Base-by-base conservation (phyloP, 768 basidiomycete species). In the Boletales sp. region DNA sequence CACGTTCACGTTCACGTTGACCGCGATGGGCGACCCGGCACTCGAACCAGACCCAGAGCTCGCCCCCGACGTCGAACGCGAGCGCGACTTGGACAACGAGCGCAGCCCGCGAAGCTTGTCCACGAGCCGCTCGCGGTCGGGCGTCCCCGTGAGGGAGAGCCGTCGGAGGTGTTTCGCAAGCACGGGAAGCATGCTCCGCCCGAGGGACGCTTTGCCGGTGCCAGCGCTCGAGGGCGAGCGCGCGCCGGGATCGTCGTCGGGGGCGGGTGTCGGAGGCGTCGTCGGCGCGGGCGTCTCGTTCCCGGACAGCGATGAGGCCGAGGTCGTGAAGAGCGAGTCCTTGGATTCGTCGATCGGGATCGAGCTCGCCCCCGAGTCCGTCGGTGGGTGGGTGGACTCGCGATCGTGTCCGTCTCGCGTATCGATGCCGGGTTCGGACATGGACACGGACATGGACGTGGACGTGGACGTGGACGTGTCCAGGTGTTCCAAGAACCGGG, bases 121-220 rank as follows among this genome's bases (percentile, higher is more conserved):
- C 31, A 66, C 34, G 11, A 66, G 41, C 2, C 53, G 49, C 19
- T 56, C 64, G n/a, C 61, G 63, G 18, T 60, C 59, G 10, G 63
- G 57, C 13, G 37, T 8, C 10, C 48, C 39, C 1, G 60, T 55
- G 36, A 59, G 36, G 7, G 61, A 59, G 43, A 68, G 64, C 2
- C 64, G 50, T 5, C 51, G 47, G 30, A 68, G 50, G 21, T 58
- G 64, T n/a, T 57, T 64, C 25, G 53, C 58, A 32, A 61, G 53
- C 2, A 68, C 56, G 12, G 65, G 67, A 5, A 64, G 62, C 64
- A 68, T 66, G 46, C 64, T 66, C 12, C 59, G 55, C 33, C 56
- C 53, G 8, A 56, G n/a, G 17, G 62, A 56, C 17, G 41, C 18
- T 34, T 49, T 31, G 38, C 49, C 37, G 6, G 37, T 34, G 8